Evolutionary conservation across 495 filamentous ascomycete species (phyloP).

Genomic region (Xylona heveae): DNA sequence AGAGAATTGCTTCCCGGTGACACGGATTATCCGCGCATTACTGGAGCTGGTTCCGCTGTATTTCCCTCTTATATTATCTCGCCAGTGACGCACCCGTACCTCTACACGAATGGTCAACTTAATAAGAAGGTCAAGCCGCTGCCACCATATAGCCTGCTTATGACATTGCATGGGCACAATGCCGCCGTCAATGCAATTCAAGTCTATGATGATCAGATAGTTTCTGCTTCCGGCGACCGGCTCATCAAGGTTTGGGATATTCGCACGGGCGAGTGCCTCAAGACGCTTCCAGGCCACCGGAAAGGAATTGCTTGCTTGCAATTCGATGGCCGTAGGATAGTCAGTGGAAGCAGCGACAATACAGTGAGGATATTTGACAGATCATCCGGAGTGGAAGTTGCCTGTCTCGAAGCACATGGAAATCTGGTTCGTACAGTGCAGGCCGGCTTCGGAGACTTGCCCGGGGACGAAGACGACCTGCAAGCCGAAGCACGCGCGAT

Average conservation of each 20-base stretch:
- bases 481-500: slow-evolving; percentile 48
- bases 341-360: slow-evolving; percentile 88
- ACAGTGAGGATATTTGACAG: slow-evolving; percentile 88
- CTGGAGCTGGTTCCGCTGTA: slow-evolving; percentile 5
- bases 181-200: slow-evolving; percentile 96
- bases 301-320: slow-evolving; percentile 98
- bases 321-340: slow-evolving; percentile 88
- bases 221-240: slow-evolving; percentile 85
- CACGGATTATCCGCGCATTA: slow-evolving; percentile 34
- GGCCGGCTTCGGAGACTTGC: slow-evolving; percentile 77
- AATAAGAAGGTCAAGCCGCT: slow-evolving; percentile 24
- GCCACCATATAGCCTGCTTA: slow-evolving; percentile 52
- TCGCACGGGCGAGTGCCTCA: slow-evolving; percentile 47
- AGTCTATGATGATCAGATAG: slow-evolving; percentile 66
- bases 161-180: slow-evolving; percentile 55
- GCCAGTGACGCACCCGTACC: slow-evolving; percentile 23
- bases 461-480: slow-evolving; percentile 51
- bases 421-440: slow-evolving; percentile 88
- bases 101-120: slow-evolving; percentile 6
- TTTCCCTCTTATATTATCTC: slow-evolving; percentile 33
- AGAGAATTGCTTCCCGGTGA: slow-evolving; percentile 42
- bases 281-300: slow-evolving; percentile 64
- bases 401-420: slow-evolving; percentile 57
- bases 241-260: slow-evolving; percentile 88
- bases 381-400: slow-evolving; percentile 64